A percentile compares a stretch with the other conserved stretches of the same genome.
Evolutionary conservation across 2,329 filamentous ascomycete species (phyloP).

Genomic region (Rugonectria rugulosa): DNA sequence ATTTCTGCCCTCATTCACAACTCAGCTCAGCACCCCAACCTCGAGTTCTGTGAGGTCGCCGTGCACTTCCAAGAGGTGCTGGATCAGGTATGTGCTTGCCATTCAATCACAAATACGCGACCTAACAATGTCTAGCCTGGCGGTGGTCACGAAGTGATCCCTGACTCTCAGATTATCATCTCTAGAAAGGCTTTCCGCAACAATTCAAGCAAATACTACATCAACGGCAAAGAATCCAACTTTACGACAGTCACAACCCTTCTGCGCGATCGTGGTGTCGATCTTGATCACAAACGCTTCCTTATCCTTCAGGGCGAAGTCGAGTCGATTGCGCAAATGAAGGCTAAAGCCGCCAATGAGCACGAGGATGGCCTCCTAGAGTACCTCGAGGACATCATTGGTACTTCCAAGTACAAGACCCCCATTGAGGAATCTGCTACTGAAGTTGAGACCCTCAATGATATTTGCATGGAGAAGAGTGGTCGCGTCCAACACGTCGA

Average conservation of each 20-base stretch:
- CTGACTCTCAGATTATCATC: slow-evolving; percentile 84
- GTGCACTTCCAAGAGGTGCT: slow-evolving; percentile 97
- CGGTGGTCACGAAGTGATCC: slow-evolving; percentile 78
- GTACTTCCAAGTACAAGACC: slow-evolving; percentile 97
- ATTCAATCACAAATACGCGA: neutral
- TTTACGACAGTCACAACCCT: slow-evolving; percentile 92
- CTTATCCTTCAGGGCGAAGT: slow-evolving; percentile 97
- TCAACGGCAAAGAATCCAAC: slow-evolving; percentile 87
- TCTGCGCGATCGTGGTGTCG: slow-evolving; percentile 86
- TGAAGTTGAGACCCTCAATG: slow-evolving; percentile 91
- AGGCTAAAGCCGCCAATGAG: slow-evolving; percentile 91
- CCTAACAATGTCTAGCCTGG: slow-evolving; percentile 61
- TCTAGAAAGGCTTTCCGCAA: slow-evolving; percentile 96
- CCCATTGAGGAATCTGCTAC: slow-evolving; percentile 93
- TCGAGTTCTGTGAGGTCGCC: slow-evolving; percentile 93
- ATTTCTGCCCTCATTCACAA: slow-evolving; percentile 98
- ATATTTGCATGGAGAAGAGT: slow-evolving; percentile 94
- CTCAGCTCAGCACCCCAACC: slow-evolving; percentile 82
- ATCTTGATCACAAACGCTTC: slow-evolving; percentile 98
- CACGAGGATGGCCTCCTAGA: slow-evolving; percentile 96
- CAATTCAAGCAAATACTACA: slow-evolving; percentile 98
- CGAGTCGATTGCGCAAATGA: slow-evolving; percentile 99
- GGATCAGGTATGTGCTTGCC: slow-evolving; percentile 67
- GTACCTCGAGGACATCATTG: slow-evolving; percentile 98
- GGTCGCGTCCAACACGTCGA: slow-evolving; percentile 96